phyloP scores from a whole-genome alignment of 768 basidiomycete species.

The Mycena maculata region DNA sequence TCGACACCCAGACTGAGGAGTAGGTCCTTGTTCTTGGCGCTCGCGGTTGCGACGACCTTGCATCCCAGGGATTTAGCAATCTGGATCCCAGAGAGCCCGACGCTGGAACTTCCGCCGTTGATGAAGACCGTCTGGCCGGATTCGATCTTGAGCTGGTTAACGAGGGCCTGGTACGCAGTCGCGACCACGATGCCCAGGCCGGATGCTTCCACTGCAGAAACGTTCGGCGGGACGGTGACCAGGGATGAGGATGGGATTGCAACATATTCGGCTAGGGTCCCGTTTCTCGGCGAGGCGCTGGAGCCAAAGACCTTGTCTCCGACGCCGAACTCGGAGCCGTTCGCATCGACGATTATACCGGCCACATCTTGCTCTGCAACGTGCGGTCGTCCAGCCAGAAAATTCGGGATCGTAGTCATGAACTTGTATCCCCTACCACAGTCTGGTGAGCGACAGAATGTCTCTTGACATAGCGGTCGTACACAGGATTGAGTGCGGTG shows the following conservation, averaged over 20 bases:
- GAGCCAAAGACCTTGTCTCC: conserved; percentile 75
- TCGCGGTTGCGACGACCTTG: conserved; percentile 68
- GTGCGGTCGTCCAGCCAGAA: conserved; percentile 59
- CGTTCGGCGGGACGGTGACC: conserved; percentile 43
- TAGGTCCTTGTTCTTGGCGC: conserved; percentile 66
- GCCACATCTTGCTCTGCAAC: conserved; percentile 72
- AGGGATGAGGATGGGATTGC: conserved; percentile 55
- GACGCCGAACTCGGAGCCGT: conserved; percentile 60
- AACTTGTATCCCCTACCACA: conserved; percentile 68
- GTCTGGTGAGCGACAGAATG: too few relatives aligned
- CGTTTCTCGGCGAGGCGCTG: conserved; percentile 47
- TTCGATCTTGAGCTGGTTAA: conserved; percentile 58
- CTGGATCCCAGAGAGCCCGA: conserved; percentile 77
- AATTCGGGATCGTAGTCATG: conserved; percentile 61
- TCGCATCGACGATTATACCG: conserved; percentile 68
- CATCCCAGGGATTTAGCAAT: conserved; percentile 75
- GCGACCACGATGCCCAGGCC: conserved; percentile 66
- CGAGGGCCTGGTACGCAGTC: conserved; percentile 69
- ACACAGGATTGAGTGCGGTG: conserved; percentile 78
- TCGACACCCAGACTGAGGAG: conserved; percentile 74
- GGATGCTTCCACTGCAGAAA: conserved; percentile 68
- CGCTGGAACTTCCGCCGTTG: conserved; percentile 76
- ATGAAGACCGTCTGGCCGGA: conserved; percentile 70
- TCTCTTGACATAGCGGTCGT: background rate
- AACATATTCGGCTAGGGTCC: conserved; percentile 69